Conservation (phyloP, 179 eudicot genomes). For the Gypsophila paniculata region DNA sequence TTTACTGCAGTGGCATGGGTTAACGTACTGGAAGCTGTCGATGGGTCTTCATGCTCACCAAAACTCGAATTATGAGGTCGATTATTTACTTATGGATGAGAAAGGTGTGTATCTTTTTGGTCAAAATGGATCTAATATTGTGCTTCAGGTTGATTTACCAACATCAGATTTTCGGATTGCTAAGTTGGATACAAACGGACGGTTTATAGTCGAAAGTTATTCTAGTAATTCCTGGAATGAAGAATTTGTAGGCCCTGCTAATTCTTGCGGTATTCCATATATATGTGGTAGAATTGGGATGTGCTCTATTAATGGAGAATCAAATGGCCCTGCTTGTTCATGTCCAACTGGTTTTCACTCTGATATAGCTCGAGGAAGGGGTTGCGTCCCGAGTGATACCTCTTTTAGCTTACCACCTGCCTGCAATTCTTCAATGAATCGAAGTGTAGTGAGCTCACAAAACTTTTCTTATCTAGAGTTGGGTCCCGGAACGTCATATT, state of each 20-base stretch:
- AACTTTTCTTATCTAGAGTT: slow-evolving; percentile 40
- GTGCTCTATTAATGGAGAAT: slow-evolving; percentile 28
- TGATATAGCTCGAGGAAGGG: slow-evolving; percentile 24
- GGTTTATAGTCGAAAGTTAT: slow-evolving; percentile 40
- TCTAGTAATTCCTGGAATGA: slow-evolving; percentile 24
- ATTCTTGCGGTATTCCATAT: slow-evolving; percentile 49
- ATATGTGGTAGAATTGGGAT: slow-evolving; percentile 58
- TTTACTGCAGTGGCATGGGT: slow-evolving; percentile 51
- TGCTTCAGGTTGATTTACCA: slow-evolving; percentile 36
- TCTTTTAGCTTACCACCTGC: slow-evolving; percentile 44
- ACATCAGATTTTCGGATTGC: slow-evolving; percentile 44
- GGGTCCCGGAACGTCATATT: slow-evolving; percentile 47
- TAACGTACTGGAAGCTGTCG: slow-evolving; percentile 59
- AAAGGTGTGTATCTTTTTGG: slow-evolving; percentile 53
- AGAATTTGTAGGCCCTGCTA: slow-evolving; percentile 47
- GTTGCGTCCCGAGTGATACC: slow-evolving; percentile 45
- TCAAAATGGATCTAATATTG: slow-evolving; percentile 36
- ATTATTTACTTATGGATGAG: slow-evolving; percentile 41
- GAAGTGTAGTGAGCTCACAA: slow-evolving; percentile 20
- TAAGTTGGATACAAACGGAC: slow-evolving; percentile 49
- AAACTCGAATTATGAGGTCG: slow-evolving; percentile 39
- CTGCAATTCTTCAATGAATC: slow-evolving; percentile 37
- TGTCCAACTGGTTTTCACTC: slow-evolving; percentile 53
- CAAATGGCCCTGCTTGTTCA: slow-evolving; percentile 41
- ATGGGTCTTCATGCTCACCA: slow-evolving; percentile 43